Evolutionary conservation across 495 filamentous ascomycete genomes (phyloP).

Genomic region (Neohortaea acidophila): DNA sequence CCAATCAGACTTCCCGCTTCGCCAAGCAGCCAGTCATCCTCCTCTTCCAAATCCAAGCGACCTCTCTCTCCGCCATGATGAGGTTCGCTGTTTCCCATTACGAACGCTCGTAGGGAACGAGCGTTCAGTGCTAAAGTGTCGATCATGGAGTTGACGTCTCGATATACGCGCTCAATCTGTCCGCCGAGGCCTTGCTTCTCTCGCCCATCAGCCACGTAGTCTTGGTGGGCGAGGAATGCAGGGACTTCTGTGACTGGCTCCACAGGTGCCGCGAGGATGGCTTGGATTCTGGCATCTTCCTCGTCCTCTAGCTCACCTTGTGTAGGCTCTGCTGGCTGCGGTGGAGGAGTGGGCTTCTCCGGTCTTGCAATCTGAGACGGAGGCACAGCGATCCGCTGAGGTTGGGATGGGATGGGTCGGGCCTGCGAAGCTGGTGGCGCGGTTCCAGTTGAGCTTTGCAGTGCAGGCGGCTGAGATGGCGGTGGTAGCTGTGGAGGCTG

Average conservation of each 20-base stretch:
- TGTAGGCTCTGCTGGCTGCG: conserved; percentile 25
- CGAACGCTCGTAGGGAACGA: conserved; percentile 55
- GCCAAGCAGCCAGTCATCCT: conserved; percentile 51
- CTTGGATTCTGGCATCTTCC: conserved; percentile 47
- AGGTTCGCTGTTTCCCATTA: conserved; percentile 43
- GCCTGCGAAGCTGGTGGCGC: too few species aligned
- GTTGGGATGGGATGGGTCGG: neutral
- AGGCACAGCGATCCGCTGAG: conserved; percentile 6
- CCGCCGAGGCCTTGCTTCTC: conserved; percentile 50
- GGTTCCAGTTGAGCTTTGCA: too few species aligned
- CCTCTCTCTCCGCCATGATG: conserved; percentile 35
- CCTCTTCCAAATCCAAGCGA: conserved; percentile 40
- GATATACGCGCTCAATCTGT: conserved; percentile 72
- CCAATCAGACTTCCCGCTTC: conserved; percentile 50
- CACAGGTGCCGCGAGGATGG: conserved; percentile 38
- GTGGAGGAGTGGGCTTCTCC: neutral
- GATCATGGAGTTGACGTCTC: conserved; percentile 93
- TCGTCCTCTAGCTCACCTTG: conserved; percentile 40
- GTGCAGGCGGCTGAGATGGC: too few species aligned
- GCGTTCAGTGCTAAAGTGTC: conserved; percentile 82
- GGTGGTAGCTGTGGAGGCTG: conserved; percentile 29
- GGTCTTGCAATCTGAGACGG: conserved; percentile 1
- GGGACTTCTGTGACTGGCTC: conserved; percentile 40
- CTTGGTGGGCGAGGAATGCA: conserved; percentile 51
- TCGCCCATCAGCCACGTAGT: conserved; percentile 43